Percentiles rank a stretch among this genome's conserved stretches.
Conservation (phyloP, 2,329 filamentous ascomycete species). For the Exophiala xenobiotica region DNA sequence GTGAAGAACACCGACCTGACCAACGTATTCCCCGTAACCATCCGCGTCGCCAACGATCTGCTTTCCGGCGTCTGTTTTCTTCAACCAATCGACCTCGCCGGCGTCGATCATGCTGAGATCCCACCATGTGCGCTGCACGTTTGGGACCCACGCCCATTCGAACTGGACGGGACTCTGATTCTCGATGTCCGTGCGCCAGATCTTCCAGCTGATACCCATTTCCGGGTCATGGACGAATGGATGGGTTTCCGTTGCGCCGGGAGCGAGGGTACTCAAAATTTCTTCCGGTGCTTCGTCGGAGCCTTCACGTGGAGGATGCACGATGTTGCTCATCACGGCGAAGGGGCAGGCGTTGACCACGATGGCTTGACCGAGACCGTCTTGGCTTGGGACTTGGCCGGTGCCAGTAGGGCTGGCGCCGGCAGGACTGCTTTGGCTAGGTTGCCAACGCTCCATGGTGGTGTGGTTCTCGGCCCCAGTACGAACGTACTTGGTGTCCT, state of each 20-base stretch:
- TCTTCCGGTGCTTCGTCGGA: slow-evolving; percentile 11
- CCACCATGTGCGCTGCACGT: slow-evolving; percentile 11
- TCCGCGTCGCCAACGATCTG: slow-evolving; percentile 8
- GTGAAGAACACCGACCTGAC: slow-evolving; percentile 10
- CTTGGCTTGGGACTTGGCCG: too few relatives aligned
- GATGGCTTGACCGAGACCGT: too few relatives aligned
- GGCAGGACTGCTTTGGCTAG: too few relatives aligned
- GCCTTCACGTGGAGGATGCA: slow-evolving; percentile 12
- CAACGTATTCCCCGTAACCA: slow-evolving; percentile 11
- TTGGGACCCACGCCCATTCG: slow-evolving; percentile 11
- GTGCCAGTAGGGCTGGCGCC: too few relatives aligned
- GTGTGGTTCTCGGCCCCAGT: too few relatives aligned
- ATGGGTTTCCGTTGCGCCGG: slow-evolving; percentile 6
- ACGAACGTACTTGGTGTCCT: too few relatives aligned
- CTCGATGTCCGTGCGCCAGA: slow-evolving; percentile 12
- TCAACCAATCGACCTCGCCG: slow-evolving; percentile 9
- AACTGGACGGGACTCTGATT: slow-evolving; percentile 17
- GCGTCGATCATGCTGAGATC: slow-evolving; percentile 25
- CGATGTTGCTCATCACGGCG: slow-evolving; percentile 19
- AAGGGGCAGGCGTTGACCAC: slow-evolving; percentile 19
- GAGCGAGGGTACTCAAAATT: slow-evolving; percentile 2
- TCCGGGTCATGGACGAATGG: slow-evolving; percentile 14
- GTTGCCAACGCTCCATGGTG: too few relatives aligned
- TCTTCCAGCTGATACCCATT: slow-evolving; percentile 22
- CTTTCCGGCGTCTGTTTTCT: slow-evolving; percentile 4